These are phyloP conservation scores for Suhomyces chickasaworum DNA, from an alignment of 1,139 yeast genomes.

Conservation along the genomic window DNA sequence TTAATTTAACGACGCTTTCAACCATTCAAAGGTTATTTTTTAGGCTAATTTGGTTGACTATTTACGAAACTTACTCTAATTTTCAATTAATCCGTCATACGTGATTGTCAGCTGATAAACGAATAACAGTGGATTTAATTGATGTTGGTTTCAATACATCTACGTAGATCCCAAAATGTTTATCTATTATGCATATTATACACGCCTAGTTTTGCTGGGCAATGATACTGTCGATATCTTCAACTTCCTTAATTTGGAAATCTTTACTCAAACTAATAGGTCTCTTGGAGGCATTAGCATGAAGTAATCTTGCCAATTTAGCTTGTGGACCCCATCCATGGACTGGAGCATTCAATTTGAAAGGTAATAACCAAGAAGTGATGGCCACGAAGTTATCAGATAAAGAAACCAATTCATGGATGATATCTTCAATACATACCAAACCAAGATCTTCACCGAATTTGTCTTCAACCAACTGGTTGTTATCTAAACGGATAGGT, in stretches of 20 bases:
- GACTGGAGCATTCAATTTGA: conserved; percentile 66
- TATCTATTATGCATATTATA: conserved; percentile 9
- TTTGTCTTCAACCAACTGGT: conserved; percentile 70
- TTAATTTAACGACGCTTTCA: no score
- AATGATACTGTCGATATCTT: conserved; percentile 62
- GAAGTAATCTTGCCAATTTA: conserved; percentile 52
- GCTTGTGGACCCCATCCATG: conserved; percentile 71
- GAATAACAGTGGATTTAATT: no score
- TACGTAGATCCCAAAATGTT: not conserved
- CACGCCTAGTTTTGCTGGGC: conserved; percentile 55
- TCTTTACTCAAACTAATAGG: conserved; percentile 61
- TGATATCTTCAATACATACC: conserved; percentile 77
- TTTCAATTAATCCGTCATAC: no score
- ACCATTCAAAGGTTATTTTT: no score
- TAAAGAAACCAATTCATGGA: conserved; percentile 64
- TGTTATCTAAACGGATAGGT: conserved; percentile 54
- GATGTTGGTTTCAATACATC: no score
- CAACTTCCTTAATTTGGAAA: conserved; percentile 66
- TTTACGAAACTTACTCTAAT: no score
- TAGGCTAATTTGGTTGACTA: no score
- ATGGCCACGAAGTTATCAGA: conserved; percentile 65
- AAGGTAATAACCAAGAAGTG: conserved; percentile 66
- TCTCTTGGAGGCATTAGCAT: conserved; percentile 45
- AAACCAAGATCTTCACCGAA: conserved; percentile 66
- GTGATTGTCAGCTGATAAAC: no score